These are phyloP conservation scores for Arthrinium puccinioides DNA, from an alignment of 2,329 filamentous ascomycete species.

Conservation along the genomic window DNA sequence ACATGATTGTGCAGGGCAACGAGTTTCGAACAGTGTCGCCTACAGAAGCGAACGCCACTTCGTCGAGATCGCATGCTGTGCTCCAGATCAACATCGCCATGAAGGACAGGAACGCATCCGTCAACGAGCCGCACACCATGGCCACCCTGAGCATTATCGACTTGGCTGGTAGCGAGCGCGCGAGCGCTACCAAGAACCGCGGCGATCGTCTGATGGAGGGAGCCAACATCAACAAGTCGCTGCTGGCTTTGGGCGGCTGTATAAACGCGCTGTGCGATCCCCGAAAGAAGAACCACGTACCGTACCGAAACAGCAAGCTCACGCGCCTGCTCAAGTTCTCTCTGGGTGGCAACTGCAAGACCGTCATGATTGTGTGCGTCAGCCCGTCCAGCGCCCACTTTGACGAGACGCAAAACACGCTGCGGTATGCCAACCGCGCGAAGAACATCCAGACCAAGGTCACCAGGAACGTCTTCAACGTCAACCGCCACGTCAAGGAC, in stretches of 20 bases:
- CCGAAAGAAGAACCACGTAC: constrained; percentile 85
- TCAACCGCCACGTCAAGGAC: constrained; percentile 98
- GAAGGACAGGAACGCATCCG: constrained; percentile 85
- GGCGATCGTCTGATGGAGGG: constrained; percentile 88
- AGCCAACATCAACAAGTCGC: constrained; percentile 98
- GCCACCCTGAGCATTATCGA: constrained; percentile 98
- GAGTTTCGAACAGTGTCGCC: constrained; percentile 92
- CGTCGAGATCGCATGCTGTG: constrained; percentile 92
- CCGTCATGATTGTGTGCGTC: constrained; percentile 98
- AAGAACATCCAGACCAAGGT: constrained; percentile 99
- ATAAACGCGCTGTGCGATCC: constrained; percentile 97
- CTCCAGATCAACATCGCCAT: constrained; percentile 94
- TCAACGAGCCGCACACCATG: constrained; percentile 96
- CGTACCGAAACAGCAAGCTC: constrained; percentile 95
- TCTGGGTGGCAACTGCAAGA: constrained; percentile 94
- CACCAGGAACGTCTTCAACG: constrained; percentile 97
- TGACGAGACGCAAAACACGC: constrained; percentile 95
- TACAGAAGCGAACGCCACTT: constrained; percentile 94
- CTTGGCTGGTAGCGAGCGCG: constrained; percentile 89
- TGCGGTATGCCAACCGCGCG: constrained; percentile 93
- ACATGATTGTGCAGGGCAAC: constrained; percentile 95
- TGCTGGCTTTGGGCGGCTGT: constrained; percentile 89
- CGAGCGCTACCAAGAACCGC: constrained; percentile 92
- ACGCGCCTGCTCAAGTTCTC: constrained; percentile 95
- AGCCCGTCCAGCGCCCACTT: constrained; percentile 95